Conservation (phyloP, 2,329 filamentous ascomycete genomes). For the Fusarium tjaetaba region DNA sequence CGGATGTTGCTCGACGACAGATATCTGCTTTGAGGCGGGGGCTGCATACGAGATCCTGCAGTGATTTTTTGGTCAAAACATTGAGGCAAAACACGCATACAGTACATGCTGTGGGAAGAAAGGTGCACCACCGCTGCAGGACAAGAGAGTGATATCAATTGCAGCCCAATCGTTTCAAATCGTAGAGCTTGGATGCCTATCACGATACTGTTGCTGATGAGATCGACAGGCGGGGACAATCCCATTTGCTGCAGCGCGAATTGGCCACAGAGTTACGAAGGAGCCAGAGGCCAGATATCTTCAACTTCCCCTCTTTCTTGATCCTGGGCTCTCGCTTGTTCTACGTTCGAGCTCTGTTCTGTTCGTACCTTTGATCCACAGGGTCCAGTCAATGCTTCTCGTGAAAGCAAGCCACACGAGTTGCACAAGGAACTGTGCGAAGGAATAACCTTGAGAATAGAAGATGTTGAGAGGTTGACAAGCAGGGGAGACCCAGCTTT, state of each 20-base stretch:
- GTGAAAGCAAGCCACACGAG: constrained; percentile 2
- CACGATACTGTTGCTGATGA: constrained; percentile 9
- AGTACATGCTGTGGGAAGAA: neutral
- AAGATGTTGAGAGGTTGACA: constrained; percentile 24
- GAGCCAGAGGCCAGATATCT: neutral
- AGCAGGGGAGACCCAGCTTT: constrained; percentile 41
- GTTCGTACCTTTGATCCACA: constrained; percentile 14
- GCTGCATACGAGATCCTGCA: constrained; percentile 1
- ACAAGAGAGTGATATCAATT: neutral
- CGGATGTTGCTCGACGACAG: neutral
- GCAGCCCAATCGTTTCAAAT: constrained; percentile 19
- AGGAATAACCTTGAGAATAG: constrained; percentile 1
- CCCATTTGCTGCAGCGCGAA: constrained; percentile 15
- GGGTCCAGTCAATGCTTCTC: constrained; percentile 35
- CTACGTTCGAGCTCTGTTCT: neutral
- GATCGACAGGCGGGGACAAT: constrained; percentile 35
- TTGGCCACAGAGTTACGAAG: constrained; percentile 26
- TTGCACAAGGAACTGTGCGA: constrained; percentile 2
- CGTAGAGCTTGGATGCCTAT: constrained; percentile 8
- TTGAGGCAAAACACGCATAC: neutral
- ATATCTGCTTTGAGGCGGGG: neutral
- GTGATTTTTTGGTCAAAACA: neutral
- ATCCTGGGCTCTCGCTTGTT: constrained; percentile 1
- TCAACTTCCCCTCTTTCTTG: constrained; percentile 6
- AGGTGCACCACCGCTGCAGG: neutral